Percentiles rank a stretch among this genome's conserved stretches.
Evolutionary conservation across 495 filamentous ascomycete species (phyloP).

Genomic region (Aspergillus olivimuriae): DNA sequence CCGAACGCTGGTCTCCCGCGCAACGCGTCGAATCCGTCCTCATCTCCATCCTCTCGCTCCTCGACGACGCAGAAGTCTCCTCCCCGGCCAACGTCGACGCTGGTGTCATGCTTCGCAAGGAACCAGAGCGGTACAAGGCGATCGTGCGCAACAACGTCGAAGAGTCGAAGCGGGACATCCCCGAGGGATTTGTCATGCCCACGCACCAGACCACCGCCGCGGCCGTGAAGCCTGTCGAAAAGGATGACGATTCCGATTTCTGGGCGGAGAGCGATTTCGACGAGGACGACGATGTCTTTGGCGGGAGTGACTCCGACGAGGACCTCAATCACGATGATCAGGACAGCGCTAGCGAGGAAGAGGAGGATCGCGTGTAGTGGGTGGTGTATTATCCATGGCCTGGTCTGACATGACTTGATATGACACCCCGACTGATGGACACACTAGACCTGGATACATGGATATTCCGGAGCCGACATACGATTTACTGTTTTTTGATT

Average conservation of each 20-base stretch:
- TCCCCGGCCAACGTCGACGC: constrained; percentile 96
- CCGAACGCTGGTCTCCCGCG: constrained; percentile 87
- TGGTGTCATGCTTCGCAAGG: constrained; percentile 72
- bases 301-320: constrained; percentile 61
- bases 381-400: no score
- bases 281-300: constrained; percentile 70
- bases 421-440: no score
- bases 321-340: constrained; percentile 51
- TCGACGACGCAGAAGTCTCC: constrained; percentile 88
- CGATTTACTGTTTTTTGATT: no score
- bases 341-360: constrained; percentile 50
- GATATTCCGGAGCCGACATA: no score
- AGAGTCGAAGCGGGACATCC: constrained; percentile 69
- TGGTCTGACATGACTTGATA: no score
- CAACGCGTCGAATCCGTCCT: constrained; percentile 93
- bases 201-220: constrained; percentile 56
- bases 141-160: constrained; percentile 66
- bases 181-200: constrained; percentile 77
- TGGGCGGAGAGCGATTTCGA: constrained; percentile 81
- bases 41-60: constrained; percentile 83
- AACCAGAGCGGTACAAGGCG: constrained; percentile 59
- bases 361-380: no score
- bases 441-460: no score
- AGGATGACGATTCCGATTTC: constrained; percentile 73
- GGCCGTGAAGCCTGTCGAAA: constrained; percentile 52